Conservation (phyloP, 495 filamentous ascomycete species). For the Podospora anserina region DNA sequence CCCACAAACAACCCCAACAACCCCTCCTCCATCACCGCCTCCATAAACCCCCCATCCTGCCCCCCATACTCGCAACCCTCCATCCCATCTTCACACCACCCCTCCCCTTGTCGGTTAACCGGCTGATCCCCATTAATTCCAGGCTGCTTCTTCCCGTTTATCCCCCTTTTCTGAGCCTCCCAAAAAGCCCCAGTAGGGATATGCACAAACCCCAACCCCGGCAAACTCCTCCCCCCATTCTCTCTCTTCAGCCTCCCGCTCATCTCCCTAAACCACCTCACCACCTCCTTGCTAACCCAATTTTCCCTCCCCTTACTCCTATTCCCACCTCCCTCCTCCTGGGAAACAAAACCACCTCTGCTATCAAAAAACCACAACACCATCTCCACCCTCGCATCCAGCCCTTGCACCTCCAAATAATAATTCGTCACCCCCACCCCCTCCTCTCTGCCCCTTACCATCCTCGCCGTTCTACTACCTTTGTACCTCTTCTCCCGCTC, state of each 20-base stretch:
- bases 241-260: conserved; percentile 39
- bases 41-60: conserved; percentile 64
- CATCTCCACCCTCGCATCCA: background rate
- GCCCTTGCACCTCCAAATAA: conserved; percentile 51
- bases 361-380: conserved; percentile 80
- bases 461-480: conserved; percentile 54
- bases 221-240: conserved; percentile 44
- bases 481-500: conserved; percentile 52
- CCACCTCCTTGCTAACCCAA: conserved; percentile 51
- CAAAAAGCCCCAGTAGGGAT: conserved; percentile 62
- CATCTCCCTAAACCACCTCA: conserved; percentile 58
- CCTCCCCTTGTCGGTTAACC: conserved; percentile 51
- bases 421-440: conserved; percentile 67
- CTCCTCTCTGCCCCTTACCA: conserved; percentile 20
- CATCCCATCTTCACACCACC: conserved; percentile 45
- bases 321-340: conserved; percentile 35
- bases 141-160: conserved; percentile 47
- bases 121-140: conserved; percentile 64
- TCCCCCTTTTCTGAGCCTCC: conserved; percentile 47
- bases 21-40: conserved; percentile 55
- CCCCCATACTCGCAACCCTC: conserved; percentile 44
- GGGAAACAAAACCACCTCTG: conserved; percentile 56
- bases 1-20: conserved; percentile 63
- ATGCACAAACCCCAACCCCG: conserved; percentile 69
- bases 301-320: conserved; percentile 36